These are phyloP conservation scores for Delonix regia DNA, from an alignment of 306 rosid genomes.

Conservation along the genomic window DNA sequence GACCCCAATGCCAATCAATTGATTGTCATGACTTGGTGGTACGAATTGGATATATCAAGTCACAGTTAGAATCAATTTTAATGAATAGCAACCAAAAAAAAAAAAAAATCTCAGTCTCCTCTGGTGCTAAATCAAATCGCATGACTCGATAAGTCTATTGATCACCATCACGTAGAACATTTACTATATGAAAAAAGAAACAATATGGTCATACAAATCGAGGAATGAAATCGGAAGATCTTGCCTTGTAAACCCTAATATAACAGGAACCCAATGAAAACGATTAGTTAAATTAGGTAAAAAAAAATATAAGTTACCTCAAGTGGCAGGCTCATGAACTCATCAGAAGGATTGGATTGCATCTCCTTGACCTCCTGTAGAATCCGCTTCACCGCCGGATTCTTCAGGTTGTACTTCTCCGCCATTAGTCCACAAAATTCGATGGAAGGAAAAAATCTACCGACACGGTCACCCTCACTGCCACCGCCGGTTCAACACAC, in stretches of 20 bases:
- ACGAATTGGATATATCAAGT: neutral
- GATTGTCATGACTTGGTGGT: neutral
- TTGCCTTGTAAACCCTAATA: constrained; percentile 10
- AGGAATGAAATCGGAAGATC: neutral
- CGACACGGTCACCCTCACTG: neutral
- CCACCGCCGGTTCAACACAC: neutral
- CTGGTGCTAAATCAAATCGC: neutral
- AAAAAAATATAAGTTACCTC: constrained; percentile 51
- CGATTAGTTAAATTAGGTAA: neutral
- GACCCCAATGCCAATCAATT: neutral
- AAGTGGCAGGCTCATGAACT: constrained; percentile 95
- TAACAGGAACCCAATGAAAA: neutral
- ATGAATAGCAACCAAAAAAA: no score
- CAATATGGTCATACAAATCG: neutral
- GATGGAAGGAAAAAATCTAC: neutral
- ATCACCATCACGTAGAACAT: neutral
- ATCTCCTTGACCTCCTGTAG: constrained; percentile 94
- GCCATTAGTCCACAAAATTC: constrained; percentile 28
- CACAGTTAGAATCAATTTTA: neutral
- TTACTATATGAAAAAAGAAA: neutral
- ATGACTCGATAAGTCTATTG: neutral
- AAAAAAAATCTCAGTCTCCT: neutral
- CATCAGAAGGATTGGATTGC: constrained; percentile 94
- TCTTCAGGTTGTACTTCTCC: constrained; percentile 85
- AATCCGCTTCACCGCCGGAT: constrained; percentile 93